Evolutionary conservation across 2,329 filamentous ascomycete species (phyloP), one percentile per base, ranked within the genome.

Genomic region (Aspergillus terreus): DNA sequence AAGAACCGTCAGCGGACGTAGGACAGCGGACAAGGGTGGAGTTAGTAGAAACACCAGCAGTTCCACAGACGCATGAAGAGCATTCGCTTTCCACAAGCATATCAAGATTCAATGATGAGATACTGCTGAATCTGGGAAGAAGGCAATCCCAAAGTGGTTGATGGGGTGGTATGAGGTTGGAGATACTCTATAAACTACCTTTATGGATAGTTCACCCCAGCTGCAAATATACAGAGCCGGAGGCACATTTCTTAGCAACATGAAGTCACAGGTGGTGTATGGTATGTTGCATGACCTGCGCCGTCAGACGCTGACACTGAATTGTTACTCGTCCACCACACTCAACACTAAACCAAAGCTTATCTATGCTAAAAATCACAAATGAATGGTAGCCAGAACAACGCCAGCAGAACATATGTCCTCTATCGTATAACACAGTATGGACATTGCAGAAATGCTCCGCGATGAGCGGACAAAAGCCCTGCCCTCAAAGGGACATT

Each of bases 401-500:
- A 30, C 27, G 27, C 27, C 27, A 30, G 52, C 73, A 15, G 68
- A 68, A 54, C 2, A 21, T 42, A 42, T 42, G 40, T 42, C 40
- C 40, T 42, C 40, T 42, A 42, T 42, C 40, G 19, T 42, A 17
- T 42, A 42, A 10, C 40, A 23, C 40, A 42, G 17, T 42, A 42
- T 42, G 40, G 17, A 11, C 32, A 17, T n/a, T 3, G 10, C 21
- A n/a, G 23, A 46, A 38, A 35, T 15, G 23, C 9, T 15, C 3
- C 5, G n/a, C 3, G 30, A 6, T n/a, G 15, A 23, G 23, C 23
- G 21, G 9, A 10, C 14, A 15, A 27, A 68, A 65, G 62, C 66
- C 61, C 4, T 55, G 49, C 15, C 15, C 14, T 56, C 36, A 70
- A 47, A 65, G 49, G 14, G 62, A 59, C 66, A 70, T 64, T 44